These are phyloP conservation scores for Candida piceae DNA, from an alignment of 805 yeast species.

Conservation along the genomic window DNA sequence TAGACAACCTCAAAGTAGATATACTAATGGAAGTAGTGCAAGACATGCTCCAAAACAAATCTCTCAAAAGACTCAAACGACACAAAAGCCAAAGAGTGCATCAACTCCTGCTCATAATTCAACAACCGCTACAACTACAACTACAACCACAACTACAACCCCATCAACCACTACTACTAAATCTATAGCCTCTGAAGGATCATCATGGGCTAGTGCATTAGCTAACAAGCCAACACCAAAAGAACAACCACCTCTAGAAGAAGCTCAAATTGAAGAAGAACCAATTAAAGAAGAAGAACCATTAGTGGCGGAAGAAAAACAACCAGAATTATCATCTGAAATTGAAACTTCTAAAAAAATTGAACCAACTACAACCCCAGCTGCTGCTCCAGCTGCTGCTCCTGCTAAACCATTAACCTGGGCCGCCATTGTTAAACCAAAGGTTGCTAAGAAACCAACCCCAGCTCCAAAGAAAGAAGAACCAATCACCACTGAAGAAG, in stretches of 20 bases:
- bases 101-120: neutral
- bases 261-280: conserved; percentile 3
- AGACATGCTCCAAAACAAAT: conserved; percentile 3
- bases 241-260: neutral
- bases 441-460: conserved; percentile 19
- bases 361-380: neutral
- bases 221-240: conserved; percentile 20
- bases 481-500: conserved; percentile 11
- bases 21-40: neutral
- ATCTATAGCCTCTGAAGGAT: conserved; percentile 17
- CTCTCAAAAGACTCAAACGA: conserved; percentile 3
- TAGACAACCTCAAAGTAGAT: conserved; percentile 3
- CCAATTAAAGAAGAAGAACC: conserved; percentile 3
- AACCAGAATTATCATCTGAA: conserved; percentile 3
- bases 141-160: conserved; percentile 1
- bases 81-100: conserved; percentile 3
- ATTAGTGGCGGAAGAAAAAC: conserved; percentile 2
- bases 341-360: conserved; percentile 4
- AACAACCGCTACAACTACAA: neutral
- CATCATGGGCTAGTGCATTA: conserved; percentile 32
- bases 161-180: conserved; percentile 6
- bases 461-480: conserved; percentile 12
- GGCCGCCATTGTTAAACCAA: conserved; percentile 24
- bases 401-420: conserved; percentile 18
- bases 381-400: conserved; percentile 10